Percentiles rank a stretch among this genome's conserved stretches.
Conservation (phyloP, 768 basidiomycete species). For the Amyloporia xantha region DNA sequence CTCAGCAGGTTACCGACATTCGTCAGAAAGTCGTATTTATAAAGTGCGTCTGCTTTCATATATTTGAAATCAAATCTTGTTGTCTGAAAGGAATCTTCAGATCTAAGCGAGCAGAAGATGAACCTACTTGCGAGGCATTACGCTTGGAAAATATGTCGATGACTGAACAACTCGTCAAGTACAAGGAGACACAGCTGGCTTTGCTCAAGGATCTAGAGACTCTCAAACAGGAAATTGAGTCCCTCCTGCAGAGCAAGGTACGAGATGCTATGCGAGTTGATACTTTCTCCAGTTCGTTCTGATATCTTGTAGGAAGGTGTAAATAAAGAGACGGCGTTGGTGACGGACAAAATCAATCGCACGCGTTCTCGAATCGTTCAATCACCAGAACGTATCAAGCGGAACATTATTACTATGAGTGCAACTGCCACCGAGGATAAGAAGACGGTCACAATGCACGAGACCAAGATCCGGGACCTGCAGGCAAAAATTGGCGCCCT, state of each 20-base stretch:
- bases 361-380: slow-evolving; percentile 78
- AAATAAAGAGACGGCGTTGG: slow-evolving; percentile 50
- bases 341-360: slow-evolving; percentile 55
- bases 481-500: slow-evolving; percentile 68
- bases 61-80: slow-evolving; percentile 42
- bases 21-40: slow-evolving; percentile 47
- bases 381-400: slow-evolving; percentile 84
- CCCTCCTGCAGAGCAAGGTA: slow-evolving; percentile 58
- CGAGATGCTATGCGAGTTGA: slow-evolving; percentile 5
- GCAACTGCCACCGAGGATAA: slow-evolving; percentile 65
- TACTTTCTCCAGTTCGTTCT: not conserved
- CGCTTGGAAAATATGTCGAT: slow-evolving; percentile 53
- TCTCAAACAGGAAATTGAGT: slow-evolving; percentile 66
- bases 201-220: slow-evolving; percentile 61
- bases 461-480: slow-evolving; percentile 72
- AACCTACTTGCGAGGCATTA: slow-evolving; percentile 59
- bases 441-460: slow-evolving; percentile 52
- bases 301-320: slow-evolving; percentile 44
- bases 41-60: slow-evolving; percentile 37
- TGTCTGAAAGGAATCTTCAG: slow-evolving; percentile 65
- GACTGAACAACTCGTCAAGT: slow-evolving; percentile 59
- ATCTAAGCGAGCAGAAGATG: slow-evolving; percentile 57
- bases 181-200: slow-evolving; percentile 55
- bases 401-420: slow-evolving; percentile 74
- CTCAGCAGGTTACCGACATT: slow-evolving; percentile 40